Percentiles rank a stretch among this genome's conserved stretches.
Conservation (phyloP, 1,284 basidiomycete species). For the Heterobasidion parviporum region DNA sequence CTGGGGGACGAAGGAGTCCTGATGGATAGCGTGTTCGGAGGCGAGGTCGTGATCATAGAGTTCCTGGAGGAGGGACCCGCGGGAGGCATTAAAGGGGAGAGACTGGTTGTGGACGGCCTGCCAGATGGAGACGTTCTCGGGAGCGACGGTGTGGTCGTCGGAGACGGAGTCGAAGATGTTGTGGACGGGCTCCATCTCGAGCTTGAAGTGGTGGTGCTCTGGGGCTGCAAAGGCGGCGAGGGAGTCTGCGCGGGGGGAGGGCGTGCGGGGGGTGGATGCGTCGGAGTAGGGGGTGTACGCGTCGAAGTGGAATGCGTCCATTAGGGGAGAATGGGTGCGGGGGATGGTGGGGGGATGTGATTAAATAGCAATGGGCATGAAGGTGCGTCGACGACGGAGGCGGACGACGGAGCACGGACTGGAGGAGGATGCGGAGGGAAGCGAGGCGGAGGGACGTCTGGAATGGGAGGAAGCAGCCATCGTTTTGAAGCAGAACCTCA, state of each 20-base stretch:
- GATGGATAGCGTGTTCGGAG: slow-evolving; percentile 22
- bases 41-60: slow-evolving; percentile 41
- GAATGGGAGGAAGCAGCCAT: not conserved
- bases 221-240: slow-evolving; percentile 27
- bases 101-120: slow-evolving; percentile 22
- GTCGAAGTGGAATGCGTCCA: slow-evolving; percentile 58
- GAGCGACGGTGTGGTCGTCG: slow-evolving; percentile 30
- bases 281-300: slow-evolving; percentile 54
- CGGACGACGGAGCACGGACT: slow-evolving; percentile 8
- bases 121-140: slow-evolving; percentile 28
- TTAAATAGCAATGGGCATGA: slow-evolving; percentile 8
- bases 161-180: slow-evolving; percentile 39
- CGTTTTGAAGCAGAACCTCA: slow-evolving; percentile 14
- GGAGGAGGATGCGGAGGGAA: not conserved
- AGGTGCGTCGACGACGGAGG: not conserved
- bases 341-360: slow-evolving; percentile 4
- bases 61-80: slow-evolving; percentile 57
- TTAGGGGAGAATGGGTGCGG: slow-evolving; percentile 16
- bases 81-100: slow-evolving; percentile 24
- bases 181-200: slow-evolving; percentile 40
- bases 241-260: slow-evolving; percentile 48
- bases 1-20: slow-evolving; percentile 24
- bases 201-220: slow-evolving; percentile 28
- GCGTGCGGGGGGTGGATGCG: slow-evolving; percentile 61
- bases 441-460: not conserved